A percentile compares a stretch with the other conserved stretches of the same genome.
Evolutionary conservation across 164 flowering plant genomes (phyloP).

Genomic region (Echeveria elegans): DNA sequence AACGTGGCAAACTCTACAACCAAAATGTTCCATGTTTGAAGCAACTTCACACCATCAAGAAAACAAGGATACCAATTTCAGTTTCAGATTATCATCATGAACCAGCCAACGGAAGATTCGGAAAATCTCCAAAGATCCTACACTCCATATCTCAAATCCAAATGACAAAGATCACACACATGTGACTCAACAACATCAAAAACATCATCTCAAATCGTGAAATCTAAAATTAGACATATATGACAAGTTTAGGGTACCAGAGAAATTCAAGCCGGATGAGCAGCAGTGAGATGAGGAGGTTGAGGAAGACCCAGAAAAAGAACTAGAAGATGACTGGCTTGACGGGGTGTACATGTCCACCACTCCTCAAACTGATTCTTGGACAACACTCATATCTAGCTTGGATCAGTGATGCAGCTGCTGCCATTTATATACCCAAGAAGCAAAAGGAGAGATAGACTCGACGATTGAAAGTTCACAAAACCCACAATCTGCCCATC

Average conservation of each 20-base stretch:
- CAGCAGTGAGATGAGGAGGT: conserved; percentile 1
- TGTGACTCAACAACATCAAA: not conserved
- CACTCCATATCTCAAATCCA: not conserved
- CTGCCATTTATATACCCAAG: conserved; percentile 7
- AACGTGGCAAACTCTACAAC: not conserved
- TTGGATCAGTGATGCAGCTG: conserved; percentile 1
- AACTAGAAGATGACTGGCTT: not conserved
- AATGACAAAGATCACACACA: not conserved
- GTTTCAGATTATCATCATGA: not conserved
- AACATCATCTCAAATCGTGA: not conserved
- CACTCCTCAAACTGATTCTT: conserved; percentile 1
- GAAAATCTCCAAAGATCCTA: not conserved
- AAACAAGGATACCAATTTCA: not conserved
- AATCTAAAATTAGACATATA: not conserved
- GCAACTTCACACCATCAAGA: no score
- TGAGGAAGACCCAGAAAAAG: conserved; percentile 1
- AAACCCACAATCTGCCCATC: not conserved
- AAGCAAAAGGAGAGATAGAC: not conserved
- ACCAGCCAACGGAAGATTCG: not conserved
- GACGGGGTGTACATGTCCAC: not conserved
- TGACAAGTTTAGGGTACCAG: not conserved
- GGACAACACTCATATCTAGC: conserved; percentile 1
- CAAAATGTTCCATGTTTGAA: not conserved
- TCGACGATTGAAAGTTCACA: not conserved
- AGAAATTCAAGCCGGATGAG: conserved; percentile 4